phyloP scores from a whole-genome alignment of 2,329 filamentous ascomycete genomes.

The Hortaea werneckii region DNA sequence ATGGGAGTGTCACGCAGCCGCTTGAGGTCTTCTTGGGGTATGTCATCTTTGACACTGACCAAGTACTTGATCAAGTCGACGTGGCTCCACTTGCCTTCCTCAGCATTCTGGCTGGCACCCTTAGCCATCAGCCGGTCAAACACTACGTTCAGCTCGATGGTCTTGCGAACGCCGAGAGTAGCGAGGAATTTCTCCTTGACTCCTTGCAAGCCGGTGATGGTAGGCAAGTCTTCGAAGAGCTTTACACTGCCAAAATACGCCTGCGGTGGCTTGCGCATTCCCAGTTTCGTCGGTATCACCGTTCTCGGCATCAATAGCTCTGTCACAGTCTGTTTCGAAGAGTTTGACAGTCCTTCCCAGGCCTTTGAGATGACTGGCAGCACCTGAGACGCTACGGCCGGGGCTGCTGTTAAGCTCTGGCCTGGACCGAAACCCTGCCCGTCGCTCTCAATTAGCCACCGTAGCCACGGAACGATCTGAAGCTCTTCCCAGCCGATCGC shows the following conservation, averaged over 20 bases:
- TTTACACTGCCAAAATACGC: constrained; percentile 92
- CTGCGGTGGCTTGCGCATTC: constrained; percentile 76
- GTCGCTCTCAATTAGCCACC: constrained; percentile 63
- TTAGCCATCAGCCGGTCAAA: constrained; percentile 72
- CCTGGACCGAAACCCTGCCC: constrained; percentile 50
- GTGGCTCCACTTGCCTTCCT: constrained; percentile 67
- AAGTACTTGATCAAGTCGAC: constrained; percentile 92
- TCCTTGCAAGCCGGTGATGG: constrained; percentile 62
- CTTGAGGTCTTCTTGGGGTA: constrained; percentile 70
- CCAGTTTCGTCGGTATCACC: constrained; percentile 80
- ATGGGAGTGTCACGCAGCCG: constrained; percentile 69
- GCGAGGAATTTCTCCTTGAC: constrained; percentile 85
- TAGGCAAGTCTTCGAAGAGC: constrained; percentile 85
- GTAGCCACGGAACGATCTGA: constrained; percentile 75
- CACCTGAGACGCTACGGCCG: constrained; percentile 66
- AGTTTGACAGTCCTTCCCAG: constrained; percentile 68
- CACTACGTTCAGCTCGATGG: constrained; percentile 85
- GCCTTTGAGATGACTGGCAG: constrained; percentile 75
- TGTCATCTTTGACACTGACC: constrained; percentile 79
- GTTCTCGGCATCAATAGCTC: constrained; percentile 56
- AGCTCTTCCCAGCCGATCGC: constrained; percentile 79
- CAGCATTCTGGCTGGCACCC: constrained; percentile 35
- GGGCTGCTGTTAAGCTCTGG: constrained; percentile 59
- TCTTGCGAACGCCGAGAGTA: constrained; percentile 83
- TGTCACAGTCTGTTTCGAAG: constrained; percentile 55